Conservation (phyloP, 192 early-diverging fungal genomes). For the Backusella tuberculispora region DNA sequence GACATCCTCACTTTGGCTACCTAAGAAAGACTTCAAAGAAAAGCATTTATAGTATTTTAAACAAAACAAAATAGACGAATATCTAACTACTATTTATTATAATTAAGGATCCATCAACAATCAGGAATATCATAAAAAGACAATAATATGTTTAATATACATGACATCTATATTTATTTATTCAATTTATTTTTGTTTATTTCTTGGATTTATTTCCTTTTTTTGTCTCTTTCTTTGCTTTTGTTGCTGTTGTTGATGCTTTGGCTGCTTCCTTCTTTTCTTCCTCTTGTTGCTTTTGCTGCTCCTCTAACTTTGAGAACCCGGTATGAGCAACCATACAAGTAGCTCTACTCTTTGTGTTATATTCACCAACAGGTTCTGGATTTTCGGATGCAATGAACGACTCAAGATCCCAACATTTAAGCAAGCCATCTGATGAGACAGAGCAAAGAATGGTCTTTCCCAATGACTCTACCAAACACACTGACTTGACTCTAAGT, state of each 20-base stretch:
- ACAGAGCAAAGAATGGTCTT: constrained; percentile 53
- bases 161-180: not conserved
- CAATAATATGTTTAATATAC: too few relatives aligned
- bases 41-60: too few relatives aligned
- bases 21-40: too few relatives aligned
- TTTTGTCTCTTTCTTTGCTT: not conserved
- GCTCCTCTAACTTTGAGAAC: constrained; percentile 17
- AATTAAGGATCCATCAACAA: too few relatives aligned
- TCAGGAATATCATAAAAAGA: too few relatives aligned
- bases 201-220: constrained; percentile 12
- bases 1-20: too few relatives aligned
- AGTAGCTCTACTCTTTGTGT: constrained; percentile 64
- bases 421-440: constrained; percentile 76
- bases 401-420: constrained; percentile 67
- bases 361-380: constrained; percentile 53
- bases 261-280: not conserved
- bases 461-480: constrained; percentile 23
- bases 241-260: not conserved
- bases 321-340: constrained; percentile 42
- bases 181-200: not conserved
- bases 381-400: constrained; percentile 25
- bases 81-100: too few relatives aligned
- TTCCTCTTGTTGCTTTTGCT: not conserved
- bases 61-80: too few relatives aligned
- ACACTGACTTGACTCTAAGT: constrained; percentile 49